Evolutionary conservation across 1,284 basidiomycete genomes (phyloP).

Genomic region (Melanopsichium pennsylvanicum): DNA sequence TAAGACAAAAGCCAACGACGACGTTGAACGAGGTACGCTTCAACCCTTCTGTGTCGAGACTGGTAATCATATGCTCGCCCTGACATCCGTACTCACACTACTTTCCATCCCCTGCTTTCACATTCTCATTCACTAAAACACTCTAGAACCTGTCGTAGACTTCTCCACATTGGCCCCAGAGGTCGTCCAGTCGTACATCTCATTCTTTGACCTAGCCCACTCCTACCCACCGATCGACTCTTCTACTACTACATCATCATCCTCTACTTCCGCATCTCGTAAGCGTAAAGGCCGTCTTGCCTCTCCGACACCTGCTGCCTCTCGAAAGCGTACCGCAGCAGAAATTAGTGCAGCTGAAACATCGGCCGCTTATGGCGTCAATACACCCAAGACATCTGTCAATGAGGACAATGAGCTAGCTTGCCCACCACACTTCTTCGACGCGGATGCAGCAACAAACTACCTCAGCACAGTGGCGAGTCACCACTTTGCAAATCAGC

Average conservation of each 20-base stretch:
- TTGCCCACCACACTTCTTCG: constrained; percentile 54
- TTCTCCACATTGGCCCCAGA: constrained; percentile 46
- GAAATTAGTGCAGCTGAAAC: constrained; percentile 28
- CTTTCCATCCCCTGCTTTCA: no score
- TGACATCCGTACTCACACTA: no score
- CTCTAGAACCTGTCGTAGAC: constrained; percentile 51
- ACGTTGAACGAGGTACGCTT: constrained; percentile 25
- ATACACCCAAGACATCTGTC: constrained; percentile 15
- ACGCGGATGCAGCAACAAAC: constrained; percentile 48
- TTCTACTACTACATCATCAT: constrained; percentile 9
- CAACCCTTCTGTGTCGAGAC: neutral
- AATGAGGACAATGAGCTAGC: constrained; percentile 39
- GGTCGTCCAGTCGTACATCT: constrained; percentile 50
- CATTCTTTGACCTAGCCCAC: constrained; percentile 50
- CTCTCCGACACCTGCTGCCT: constrained; percentile 11
- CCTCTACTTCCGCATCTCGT: constrained; percentile 21
- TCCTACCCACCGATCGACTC: constrained; percentile 48
- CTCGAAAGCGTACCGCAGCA: constrained; percentile 29
- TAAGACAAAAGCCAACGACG: constrained; percentile 25
- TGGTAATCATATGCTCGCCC: no score
- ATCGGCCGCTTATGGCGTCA: constrained; percentile 7
- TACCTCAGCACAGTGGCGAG: constrained; percentile 52
- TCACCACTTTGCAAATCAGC: constrained; percentile 51
- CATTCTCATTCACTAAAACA: no score
- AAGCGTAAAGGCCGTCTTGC: constrained; percentile 33